A percentile compares a stretch with the other conserved stretches of the same genome.
Conservation (phyloP, 2,329 filamentous ascomycete genomes). For the Pestalotiopsis fici region DNA sequence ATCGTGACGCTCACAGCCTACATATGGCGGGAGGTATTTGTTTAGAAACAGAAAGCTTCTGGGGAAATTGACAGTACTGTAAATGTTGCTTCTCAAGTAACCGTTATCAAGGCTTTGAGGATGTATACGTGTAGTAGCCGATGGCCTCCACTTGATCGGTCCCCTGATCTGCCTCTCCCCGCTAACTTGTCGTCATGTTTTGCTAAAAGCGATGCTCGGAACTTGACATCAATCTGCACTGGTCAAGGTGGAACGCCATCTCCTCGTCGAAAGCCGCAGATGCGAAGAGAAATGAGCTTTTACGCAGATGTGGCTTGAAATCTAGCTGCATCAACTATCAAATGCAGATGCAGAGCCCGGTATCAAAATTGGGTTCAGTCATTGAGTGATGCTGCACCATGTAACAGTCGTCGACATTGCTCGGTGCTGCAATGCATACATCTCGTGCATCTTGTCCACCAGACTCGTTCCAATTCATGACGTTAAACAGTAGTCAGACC, state of each 20-base stretch:
- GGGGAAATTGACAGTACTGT: neutral
- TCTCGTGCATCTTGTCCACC: too few relatives aligned
- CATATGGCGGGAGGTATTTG: constrained; percentile 1
- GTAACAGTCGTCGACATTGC: too few relatives aligned
- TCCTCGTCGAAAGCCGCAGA: neutral
- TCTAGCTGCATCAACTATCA: too few relatives aligned
- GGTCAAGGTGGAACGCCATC: neutral
- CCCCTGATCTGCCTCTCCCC: neutral
- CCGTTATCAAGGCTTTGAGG: neutral
- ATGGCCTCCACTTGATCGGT: neutral
- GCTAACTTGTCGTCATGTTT: neutral
- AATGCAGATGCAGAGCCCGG: too few relatives aligned
- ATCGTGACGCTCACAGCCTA: neutral
- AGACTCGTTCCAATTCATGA: too few relatives aligned
- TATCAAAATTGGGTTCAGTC: too few relatives aligned
- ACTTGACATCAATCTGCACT: neutral
- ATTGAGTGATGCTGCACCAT: too few relatives aligned
- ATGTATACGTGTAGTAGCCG: neutral
- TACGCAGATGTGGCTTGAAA: too few relatives aligned
- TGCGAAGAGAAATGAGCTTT: neutral
- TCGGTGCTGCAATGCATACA: too few relatives aligned
- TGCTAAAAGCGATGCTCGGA: neutral
- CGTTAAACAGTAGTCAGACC: too few relatives aligned
- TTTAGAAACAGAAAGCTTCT: constrained; percentile 16
- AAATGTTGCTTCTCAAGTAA: neutral